phyloP scores from a whole-genome alignment of 768 basidiomycete genomes.

The Termitomyces heimii region DNA sequence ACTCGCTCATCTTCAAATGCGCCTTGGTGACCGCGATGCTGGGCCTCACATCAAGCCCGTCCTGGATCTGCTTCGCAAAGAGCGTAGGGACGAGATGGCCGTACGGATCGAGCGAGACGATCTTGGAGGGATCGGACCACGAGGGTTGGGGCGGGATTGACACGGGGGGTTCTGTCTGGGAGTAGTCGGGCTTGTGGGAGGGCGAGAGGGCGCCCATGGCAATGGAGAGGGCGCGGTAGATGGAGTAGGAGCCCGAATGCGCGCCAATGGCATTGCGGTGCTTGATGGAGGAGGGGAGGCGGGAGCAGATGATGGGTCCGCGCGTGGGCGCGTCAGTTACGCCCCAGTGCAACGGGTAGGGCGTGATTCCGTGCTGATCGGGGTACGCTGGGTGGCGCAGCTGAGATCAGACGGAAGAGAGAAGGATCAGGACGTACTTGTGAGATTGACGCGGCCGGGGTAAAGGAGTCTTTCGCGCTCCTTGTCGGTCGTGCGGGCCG shows the following conservation, averaged over 20 bases:
- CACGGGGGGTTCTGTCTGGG: constrained; percentile 25
- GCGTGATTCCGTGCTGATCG: constrained; percentile 86
- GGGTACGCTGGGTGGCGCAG: constrained; percentile 64
- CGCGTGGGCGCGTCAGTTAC: constrained; percentile 55
- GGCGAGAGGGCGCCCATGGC: constrained; percentile 83
- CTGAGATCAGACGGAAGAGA: constrained; percentile 15
- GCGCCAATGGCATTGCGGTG: constrained; percentile 92
- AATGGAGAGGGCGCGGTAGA: constrained; percentile 90
- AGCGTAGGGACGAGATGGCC: constrained; percentile 58
- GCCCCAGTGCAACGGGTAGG: constrained; percentile 80
- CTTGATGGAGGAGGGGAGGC: constrained; percentile 80
- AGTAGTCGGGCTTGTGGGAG: constrained; percentile 16
- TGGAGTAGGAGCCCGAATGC: constrained; percentile 89
- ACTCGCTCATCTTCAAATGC: constrained; percentile 91
- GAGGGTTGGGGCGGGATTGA: not conserved
- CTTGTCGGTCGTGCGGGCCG: constrained; percentile 35
- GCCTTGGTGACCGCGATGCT: constrained; percentile 92
- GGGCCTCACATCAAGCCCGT: constrained; percentile 81
- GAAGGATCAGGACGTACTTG: constrained; percentile 48
- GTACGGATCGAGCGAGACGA: constrained; percentile 1
- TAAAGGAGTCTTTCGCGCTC: constrained; percentile 74
- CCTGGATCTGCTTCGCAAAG: constrained; percentile 56
- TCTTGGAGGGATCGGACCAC: not conserved
- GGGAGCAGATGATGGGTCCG: constrained; percentile 86
- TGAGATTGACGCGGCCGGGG: constrained; percentile 76